Evolutionary conservation across 768 basidiomycete species (phyloP), one percentile per base, ranked within the genome.

Genomic region (Hydnum rufescens): DNA sequence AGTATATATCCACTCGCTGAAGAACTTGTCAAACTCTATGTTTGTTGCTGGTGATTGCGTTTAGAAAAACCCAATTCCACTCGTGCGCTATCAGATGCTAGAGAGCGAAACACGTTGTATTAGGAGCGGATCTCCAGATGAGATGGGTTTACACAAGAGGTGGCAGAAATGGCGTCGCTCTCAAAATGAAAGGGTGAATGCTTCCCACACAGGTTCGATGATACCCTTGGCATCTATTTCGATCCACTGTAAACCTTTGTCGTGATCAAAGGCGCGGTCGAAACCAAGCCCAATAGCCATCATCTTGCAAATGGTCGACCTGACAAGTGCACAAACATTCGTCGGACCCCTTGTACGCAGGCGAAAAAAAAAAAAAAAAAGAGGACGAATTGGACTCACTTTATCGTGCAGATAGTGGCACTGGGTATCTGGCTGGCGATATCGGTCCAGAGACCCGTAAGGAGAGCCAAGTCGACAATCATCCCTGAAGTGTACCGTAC

Each of bases 381-480:
- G 19, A 8, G 34, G 19, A 8, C 8, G 19, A 19, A 8, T 39
- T 39, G 13, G 26, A 47, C 25, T 13, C 8, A 47, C 44, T 8
- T 13, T 47, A 47, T 13, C 26, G 44, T 47, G 26, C 8, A 13
- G 8, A 13, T 13, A 25, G 26, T 8, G 13, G 13, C 26, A 28
- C 8, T 13, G 13, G 8, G 25, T 47, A 16, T 13, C 44, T 13
- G 44, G 59, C 71, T 5, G 53, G 78, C 79, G 71, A 73, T n/a
- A 76, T 61, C 3, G 74, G 61, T 18, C 81, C 81, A 83, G 39
- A 76, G 58, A 16, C 81, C 81, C 52, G 71, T 74, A 25, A 81
- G 54, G 59, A 82, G 54, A 6, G 81, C 80, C 55, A 81, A 71
- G 62, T 83, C 81, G 4, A 82, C 73, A 46, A 83, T 61, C 69